These are phyloP conservation scores for Calonectria honghensis DNA, from an alignment of 2,329 filamentous ascomycete species.

Conservation along the genomic window DNA sequence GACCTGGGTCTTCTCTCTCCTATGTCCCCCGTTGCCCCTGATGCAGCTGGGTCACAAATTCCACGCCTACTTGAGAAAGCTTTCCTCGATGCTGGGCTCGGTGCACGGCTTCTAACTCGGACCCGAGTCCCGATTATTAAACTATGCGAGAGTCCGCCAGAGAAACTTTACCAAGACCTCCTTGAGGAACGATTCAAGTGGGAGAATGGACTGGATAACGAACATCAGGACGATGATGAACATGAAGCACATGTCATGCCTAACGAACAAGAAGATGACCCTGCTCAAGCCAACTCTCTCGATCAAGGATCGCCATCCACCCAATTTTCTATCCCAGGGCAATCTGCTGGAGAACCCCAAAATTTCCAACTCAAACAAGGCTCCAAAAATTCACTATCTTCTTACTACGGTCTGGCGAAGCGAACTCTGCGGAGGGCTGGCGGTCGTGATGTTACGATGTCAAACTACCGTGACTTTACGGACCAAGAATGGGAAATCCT, in stretches of 20 bases:
- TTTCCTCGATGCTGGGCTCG: slow-evolving; percentile 82
- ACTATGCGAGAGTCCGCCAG: slow-evolving; percentile 82
- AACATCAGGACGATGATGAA: slow-evolving; percentile 62
- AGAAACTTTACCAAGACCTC: slow-evolving; percentile 76
- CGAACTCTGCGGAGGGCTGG: slow-evolving; percentile 69
- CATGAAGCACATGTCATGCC: slow-evolving; percentile 54
- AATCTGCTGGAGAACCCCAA: slow-evolving; percentile 42
- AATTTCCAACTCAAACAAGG: slow-evolving; percentile 64
- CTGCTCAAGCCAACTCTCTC: slow-evolving; percentile 13
- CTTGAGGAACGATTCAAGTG: slow-evolving; percentile 81
- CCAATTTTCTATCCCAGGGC: slow-evolving; percentile 51
- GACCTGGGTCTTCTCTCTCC: slow-evolving; percentile 87
- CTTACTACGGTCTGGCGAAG: slow-evolving; percentile 70
- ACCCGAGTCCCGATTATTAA: slow-evolving; percentile 93
- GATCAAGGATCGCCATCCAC: slow-evolving; percentile 36
- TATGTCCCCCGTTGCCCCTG: slow-evolving; percentile 71
- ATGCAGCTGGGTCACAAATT: slow-evolving; percentile 75
- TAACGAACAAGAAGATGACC: slow-evolving; percentile 53
- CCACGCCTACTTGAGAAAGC: slow-evolving; percentile 85
- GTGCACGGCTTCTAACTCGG: slow-evolving; percentile 84
- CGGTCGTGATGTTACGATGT: slow-evolving; percentile 70
- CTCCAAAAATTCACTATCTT: slow-evolving; percentile 63
- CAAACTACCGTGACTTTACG: slow-evolving; percentile 66
- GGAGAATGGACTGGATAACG: slow-evolving; percentile 74
- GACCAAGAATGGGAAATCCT: slow-evolving; percentile 68